A percentile compares a stretch with the other conserved stretches of the same genome.
These are phyloP conservation scores for Bretschneidera sinensis DNA, from an alignment of 345 rosid species.

Conservation along the genomic window DNA sequence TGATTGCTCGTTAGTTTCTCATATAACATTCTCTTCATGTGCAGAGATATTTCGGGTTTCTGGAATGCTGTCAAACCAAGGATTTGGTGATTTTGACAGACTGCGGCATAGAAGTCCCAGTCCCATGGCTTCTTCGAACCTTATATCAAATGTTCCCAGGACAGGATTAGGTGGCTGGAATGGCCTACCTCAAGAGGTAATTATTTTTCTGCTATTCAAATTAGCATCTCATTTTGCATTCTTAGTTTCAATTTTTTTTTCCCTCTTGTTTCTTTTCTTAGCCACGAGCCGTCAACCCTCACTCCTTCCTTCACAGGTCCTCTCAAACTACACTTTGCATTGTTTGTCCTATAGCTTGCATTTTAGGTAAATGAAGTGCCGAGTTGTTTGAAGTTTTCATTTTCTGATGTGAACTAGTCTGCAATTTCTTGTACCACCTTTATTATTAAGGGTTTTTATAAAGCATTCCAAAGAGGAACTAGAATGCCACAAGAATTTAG, in stretches of 20 bases:
- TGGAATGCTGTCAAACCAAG: constrained; percentile 87
- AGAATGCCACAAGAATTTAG: not conserved
- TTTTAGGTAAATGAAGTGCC: constrained; percentile 6
- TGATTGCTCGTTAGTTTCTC: no score
- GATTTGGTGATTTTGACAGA: constrained; percentile 75
- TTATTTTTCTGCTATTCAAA: constrained; percentile 3
- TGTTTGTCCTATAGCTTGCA: constrained; percentile 4
- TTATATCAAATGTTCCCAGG: constrained; percentile 63
- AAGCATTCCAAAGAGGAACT: not conserved
- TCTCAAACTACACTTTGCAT: not conserved
- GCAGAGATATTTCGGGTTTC: constrained; percentile 83
- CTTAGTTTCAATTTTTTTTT: not conserved
- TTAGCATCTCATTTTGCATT: not conserved
- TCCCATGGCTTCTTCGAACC: constrained; percentile 96
- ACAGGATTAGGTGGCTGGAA: constrained; percentile 74
- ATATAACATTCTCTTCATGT: constrained; percentile 10
- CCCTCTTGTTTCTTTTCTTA: not conserved
- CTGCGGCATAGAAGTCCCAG: constrained; percentile 91
- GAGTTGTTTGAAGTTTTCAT: constrained; percentile 9
- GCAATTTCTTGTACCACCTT: not conserved
- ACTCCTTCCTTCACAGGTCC: no score
- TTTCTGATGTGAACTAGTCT: not conserved
- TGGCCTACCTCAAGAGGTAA: constrained; percentile 78
- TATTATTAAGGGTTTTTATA: not conserved
- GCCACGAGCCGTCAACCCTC: not conserved